A percentile compares a stretch with the other conserved stretches of the same genome.
These are phyloP conservation scores for Alternaria ventricosa DNA, from an alignment of 2,329 filamentous ascomycete genomes.

Conservation along the genomic window DNA sequence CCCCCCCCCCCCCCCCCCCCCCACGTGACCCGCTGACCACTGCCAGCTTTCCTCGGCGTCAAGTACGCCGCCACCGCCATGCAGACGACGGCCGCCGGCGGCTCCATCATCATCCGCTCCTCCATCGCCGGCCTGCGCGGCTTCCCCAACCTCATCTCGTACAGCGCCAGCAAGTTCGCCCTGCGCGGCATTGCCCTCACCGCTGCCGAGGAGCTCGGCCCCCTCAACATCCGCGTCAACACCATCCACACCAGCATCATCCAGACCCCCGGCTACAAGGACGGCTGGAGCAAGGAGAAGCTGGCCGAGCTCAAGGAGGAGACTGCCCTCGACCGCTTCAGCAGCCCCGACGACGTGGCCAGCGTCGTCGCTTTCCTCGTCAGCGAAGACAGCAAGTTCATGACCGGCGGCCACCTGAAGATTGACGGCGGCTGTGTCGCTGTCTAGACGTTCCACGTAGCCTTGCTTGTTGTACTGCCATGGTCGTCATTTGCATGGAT, in stretches of 20 bases:
- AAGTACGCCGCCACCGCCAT: slow-evolving; percentile 47
- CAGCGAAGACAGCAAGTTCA: slow-evolving; percentile 49
- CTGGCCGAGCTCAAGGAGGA: slow-evolving; percentile 41
- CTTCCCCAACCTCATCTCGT: slow-evolving; percentile 45
- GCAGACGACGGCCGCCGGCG: slow-evolving; percentile 36
- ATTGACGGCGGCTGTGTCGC: slow-evolving; percentile 43
- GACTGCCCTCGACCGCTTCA: slow-evolving; percentile 47
- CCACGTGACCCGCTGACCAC: background rate
- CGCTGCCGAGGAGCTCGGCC: slow-evolving; percentile 48
- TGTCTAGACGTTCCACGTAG: slow-evolving; percentile 18
- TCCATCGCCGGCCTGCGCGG: slow-evolving; percentile 50
- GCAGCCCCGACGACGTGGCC: slow-evolving; percentile 48
- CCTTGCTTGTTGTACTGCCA: background rate
- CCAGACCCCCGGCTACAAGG: slow-evolving; percentile 45
- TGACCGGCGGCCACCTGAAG: slow-evolving; percentile 47
- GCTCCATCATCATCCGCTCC: slow-evolving; percentile 50
- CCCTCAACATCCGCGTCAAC: slow-evolving; percentile 49
- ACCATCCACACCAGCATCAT: slow-evolving; percentile 51
- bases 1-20: too few relatives aligned
- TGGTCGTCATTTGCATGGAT: slow-evolving; percentile 21
- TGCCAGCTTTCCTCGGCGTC: slow-evolving; percentile 45
- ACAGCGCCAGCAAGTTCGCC: slow-evolving; percentile 49
- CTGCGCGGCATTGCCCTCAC: slow-evolving; percentile 49
- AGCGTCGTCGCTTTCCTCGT: slow-evolving; percentile 49
- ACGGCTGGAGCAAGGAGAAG: slow-evolving; percentile 45